Evolutionary conservation across 352 stramenopile genomes (phyloP), one percentile per base, ranked within the genome.

Genomic region (Aphanomyces euteiches): DNA sequence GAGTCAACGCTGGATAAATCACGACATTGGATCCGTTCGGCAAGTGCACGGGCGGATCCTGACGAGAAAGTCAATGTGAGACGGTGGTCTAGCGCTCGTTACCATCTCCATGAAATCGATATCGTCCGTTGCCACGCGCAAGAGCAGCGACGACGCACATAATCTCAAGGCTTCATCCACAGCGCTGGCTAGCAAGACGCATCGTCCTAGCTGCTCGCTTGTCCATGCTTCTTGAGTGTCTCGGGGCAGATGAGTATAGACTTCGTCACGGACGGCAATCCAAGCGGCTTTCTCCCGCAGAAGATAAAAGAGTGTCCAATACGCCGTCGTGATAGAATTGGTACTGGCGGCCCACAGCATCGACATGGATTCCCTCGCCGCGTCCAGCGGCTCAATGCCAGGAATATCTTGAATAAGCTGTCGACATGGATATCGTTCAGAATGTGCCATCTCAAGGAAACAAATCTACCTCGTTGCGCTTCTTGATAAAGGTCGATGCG

Each of bases 301-400:
- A 7, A 72, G 58, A 19, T 68, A 38, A 38, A 63, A 72, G n/a
- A 72, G 40, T 21, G 67, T 68, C 67, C 67, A 72, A 50, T 59
- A 72, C 15, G 58, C 28, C 8, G 67, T 68, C 47, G 67, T 53
- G 15, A 72, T 39, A 7, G 67, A 66, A 37, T 72, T 72, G 39
- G 39, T 37, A 34, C 45, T 66, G 15, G 67, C 40, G 8, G 67
- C 67, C 67, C 67, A 72, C 28, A 61, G 3, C 5, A 61, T 28
- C 54, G 54, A 28, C 54, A 61, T 43, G 17, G 15, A 40, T 61
- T 61, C 54, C 21, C 41, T 61, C 8, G 54, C 54, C 8, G 54
- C 15, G 3, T 61, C 54, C 6, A 13, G 7, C 28, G 28, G 28
- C 28, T 28, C 28, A 28, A 28, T 28, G 2, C 28, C 2, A 28